These are phyloP conservation scores for Oryza glumipatula DNA, from an alignment of 176 grass and related monocot species.

Conservation along the genomic window DNA sequence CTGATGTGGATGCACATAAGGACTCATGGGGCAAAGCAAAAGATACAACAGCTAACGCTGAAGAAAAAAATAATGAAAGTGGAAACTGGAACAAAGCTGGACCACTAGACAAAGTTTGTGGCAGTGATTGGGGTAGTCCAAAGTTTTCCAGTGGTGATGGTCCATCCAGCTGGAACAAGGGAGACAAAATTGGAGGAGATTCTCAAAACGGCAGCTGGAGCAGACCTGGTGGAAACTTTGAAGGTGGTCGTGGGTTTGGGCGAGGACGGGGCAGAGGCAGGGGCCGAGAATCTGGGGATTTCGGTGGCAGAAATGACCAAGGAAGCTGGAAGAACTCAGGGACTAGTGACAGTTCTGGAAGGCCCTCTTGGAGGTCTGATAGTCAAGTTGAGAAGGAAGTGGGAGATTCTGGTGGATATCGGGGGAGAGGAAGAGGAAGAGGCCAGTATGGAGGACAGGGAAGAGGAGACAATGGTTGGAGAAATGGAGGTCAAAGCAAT, in stretches of 20 bases:
- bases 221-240: conserved; percentile 44
- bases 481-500: conserved; percentile 29
- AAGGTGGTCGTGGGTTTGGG: conserved; percentile 49
- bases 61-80: conserved; percentile 39
- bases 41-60: conserved; percentile 24
- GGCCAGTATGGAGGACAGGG: conserved; percentile 58
- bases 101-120: conserved; percentile 40
- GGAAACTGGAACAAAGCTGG: conserved; percentile 45
- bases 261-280: conserved; percentile 43
- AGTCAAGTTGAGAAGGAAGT: conserved; percentile 33
- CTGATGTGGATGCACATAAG: background rate
- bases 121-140: conserved; percentile 41
- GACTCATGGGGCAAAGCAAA: conserved; percentile 53
- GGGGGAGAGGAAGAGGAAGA: conserved; percentile 51
- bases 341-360: conserved; percentile 41
- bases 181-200: conserved; percentile 34
- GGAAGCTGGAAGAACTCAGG: conserved; percentile 49
- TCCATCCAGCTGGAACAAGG: conserved; percentile 56
- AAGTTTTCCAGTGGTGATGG: conserved; percentile 45
- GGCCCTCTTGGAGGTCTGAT: conserved; percentile 47
- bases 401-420: conserved; percentile 49
- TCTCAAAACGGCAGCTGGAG: conserved; percentile 52
- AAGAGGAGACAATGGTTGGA: conserved; percentile 45
- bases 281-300: conserved; percentile 46
- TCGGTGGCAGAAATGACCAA: conserved; percentile 36